Percentiles rank a stretch among this genome's conserved stretches.
phyloP scores from a whole-genome alignment of 768 basidiomycete genomes.

The Kwoniella botswanensis region DNA sequence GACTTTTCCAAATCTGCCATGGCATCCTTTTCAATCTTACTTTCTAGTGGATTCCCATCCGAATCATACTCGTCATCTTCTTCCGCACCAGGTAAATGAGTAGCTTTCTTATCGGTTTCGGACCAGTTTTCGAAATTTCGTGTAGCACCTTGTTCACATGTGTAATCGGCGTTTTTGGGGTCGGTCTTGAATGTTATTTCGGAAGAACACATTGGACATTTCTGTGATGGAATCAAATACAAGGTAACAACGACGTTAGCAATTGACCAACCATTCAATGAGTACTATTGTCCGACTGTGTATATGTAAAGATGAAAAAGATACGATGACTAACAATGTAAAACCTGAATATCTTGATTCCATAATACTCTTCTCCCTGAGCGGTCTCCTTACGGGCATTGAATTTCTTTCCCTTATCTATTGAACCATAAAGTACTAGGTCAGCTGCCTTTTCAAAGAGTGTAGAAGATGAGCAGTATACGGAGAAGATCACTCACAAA shows the following conservation, averaged over 20 bases:
- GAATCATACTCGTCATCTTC: conserved; percentile 57
- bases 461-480: too few species aligned
- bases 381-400: conserved; percentile 99
- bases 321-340: conserved; percentile 46
- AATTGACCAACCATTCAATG: too few species aligned
- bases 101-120: conserved; percentile 64
- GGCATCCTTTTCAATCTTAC: conserved; percentile 79
- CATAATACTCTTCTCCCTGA: conserved; percentile 94
- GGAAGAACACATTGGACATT: conserved; percentile 87
- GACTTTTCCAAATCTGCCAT: conserved; percentile 97
- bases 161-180: conserved; percentile 67
- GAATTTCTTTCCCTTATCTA: conserved; percentile 98
- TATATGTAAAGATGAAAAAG: background rate
- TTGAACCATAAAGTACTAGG: background rate
- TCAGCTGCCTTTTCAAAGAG: background rate
- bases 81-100: conserved; percentile 54
- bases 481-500: conserved; percentile 58
- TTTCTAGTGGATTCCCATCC: conserved; percentile 61
- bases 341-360: conserved; percentile 73
- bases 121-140: conserved; percentile 98
- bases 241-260: too few species aligned
- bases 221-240: conserved; percentile 54
- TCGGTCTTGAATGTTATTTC: conserved; percentile 99
- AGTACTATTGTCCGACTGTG: too few species aligned
- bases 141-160: conserved; percentile 93